These are phyloP conservation scores for Plantago coronopus DNA, from an alignment of 305 asterid genomes.

Conservation along the genomic window DNA sequence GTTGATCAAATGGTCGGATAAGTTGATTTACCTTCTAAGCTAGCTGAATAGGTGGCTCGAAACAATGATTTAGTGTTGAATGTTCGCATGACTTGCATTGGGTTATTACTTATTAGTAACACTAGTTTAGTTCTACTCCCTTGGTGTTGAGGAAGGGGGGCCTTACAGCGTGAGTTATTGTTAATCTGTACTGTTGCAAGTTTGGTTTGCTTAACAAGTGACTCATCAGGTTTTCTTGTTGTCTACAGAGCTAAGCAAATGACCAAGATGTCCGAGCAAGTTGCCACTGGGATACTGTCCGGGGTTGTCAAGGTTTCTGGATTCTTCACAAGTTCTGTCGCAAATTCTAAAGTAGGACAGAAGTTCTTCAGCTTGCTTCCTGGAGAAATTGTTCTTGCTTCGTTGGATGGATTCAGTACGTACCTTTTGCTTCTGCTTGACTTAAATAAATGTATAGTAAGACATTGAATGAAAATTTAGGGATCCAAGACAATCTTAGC, in stretches of 20 bases:
- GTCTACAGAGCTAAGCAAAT: conserved; percentile 40
- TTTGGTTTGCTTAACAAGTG: not conserved
- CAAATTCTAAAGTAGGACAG: conserved; percentile 71
- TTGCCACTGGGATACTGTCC: conserved; percentile 64
- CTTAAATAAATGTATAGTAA: not conserved
- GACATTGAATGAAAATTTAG: too few species aligned
- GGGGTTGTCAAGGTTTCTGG: conserved; percentile 88
- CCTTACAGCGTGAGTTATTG: not conserved
- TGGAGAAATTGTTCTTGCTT: conserved; percentile 90
- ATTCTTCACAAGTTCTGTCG: conserved; percentile 64
- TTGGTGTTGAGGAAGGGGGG: too few species aligned
- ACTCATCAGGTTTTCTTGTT: not conserved
- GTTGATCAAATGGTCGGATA: too few species aligned
- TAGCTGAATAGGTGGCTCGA: too few species aligned
- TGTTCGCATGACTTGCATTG: too few species aligned
- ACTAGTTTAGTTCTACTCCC: too few species aligned
- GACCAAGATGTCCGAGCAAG: conserved; percentile 87
- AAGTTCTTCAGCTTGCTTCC: conserved; percentile 75
- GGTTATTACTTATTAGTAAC: too few species aligned
- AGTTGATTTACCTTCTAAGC: too few species aligned
- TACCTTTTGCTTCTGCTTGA: conserved; percentile 6
- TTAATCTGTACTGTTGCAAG: not conserved
- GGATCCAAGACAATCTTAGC: too few species aligned
- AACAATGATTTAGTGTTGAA: too few species aligned
- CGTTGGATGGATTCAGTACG: conserved; percentile 93